Base-by-base conservation (phyloP, 2,329 filamentous ascomycete genomes). In the Cladobotryum mycophilum region DNA sequence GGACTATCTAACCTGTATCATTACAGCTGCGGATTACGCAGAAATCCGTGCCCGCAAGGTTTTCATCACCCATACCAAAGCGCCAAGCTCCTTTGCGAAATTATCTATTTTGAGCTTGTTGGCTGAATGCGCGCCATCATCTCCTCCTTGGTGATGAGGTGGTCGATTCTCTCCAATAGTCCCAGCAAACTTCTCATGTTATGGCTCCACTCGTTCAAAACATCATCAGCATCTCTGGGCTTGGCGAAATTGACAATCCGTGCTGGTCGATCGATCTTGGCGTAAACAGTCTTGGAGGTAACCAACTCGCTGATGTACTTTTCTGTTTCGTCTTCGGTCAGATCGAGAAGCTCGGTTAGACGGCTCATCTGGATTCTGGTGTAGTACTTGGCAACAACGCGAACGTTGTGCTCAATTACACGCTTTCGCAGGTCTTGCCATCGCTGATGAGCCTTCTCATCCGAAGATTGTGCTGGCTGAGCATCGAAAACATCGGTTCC, bases 81-180 rank as follows among this genome's bases (percentile, higher is more conserved):
- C 25, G 25, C 25, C 25, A 56, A 56, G 49, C 49, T 49, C 41
- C 48, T 18, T 49, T 47, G 40, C 33, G 36, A 33, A 38, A 34
- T 53, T 43, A 25, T 60, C 58, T 67, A 66, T 63, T 68, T 63
- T 49, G 67, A 65, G 53, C 66, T 67, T 45, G 70, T 72, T 5
- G 89, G 89, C 69, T 93, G 86, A 63, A 99, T 97, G 53, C 91
- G 81, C 38, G 93, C 93, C 93, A 99, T 99, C 93, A 99, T 99
- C 78, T 99, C 93, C 73, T 99, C 93, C 79, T 97, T 97, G 49
- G 95, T 99, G 64, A 99, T 99, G 63, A 99, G 78, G 70, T 99
- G 93, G 66, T 99, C 93, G 55, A 99, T 95, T 56, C 90, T 81
- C 77, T 96, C 90, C 64, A 96, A 67, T 49, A 92, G 73, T 11